A percentile compares a stretch with the other conserved stretches of the same genome.
Conservation (phyloP, 495 filamentous ascomycete genomes). For the Neurospora sp. region DNA sequence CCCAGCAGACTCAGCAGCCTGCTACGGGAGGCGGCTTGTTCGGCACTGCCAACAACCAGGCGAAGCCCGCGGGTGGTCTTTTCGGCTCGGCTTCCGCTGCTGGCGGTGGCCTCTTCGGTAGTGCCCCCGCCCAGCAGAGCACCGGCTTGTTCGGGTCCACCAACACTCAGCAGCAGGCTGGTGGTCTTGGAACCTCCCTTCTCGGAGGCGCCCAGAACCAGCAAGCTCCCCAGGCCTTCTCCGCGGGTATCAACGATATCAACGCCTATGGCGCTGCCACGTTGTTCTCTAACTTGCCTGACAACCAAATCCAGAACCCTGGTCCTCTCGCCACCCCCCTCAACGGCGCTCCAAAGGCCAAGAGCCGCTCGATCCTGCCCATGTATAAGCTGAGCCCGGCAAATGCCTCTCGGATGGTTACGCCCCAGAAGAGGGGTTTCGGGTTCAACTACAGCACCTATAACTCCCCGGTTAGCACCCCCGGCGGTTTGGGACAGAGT, state of each 20-base stretch:
- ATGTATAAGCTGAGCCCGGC: conserved; percentile 81
- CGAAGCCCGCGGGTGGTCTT: conserved; percentile 30
- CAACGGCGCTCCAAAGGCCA: conserved; percentile 54
- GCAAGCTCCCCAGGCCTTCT: conserved; percentile 54
- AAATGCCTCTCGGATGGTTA: conserved; percentile 64
- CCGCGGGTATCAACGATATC: conserved; percentile 63
- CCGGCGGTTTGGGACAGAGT: conserved; percentile 53
- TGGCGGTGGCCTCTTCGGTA: conserved; percentile 35
- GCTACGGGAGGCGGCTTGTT: conserved; percentile 49
- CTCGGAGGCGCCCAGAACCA: conserved; percentile 31
- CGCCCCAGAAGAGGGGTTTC: conserved; percentile 72
- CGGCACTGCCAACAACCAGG: conserved; percentile 36
- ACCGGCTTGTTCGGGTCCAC: conserved; percentile 29
- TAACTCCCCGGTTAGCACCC: conserved; percentile 67
- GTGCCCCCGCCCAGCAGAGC: conserved; percentile 36
- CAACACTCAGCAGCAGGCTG: conserved; percentile 33
- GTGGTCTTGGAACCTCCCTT: conserved; percentile 23
- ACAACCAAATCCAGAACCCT: conserved; percentile 52
- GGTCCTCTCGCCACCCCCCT: conserved; percentile 84
- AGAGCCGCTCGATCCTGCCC: conserved; percentile 68
- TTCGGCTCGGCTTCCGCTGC: conserved; percentile 36
- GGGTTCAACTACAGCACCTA: conserved; percentile 88
- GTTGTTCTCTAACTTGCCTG: conserved; percentile 61
- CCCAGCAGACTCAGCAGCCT: conserved; percentile 39
- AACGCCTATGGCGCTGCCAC: conserved; percentile 77